phyloP scores from a whole-genome alignment of 805 yeast species.

The Diddensiella caesifluorescens region DNA sequence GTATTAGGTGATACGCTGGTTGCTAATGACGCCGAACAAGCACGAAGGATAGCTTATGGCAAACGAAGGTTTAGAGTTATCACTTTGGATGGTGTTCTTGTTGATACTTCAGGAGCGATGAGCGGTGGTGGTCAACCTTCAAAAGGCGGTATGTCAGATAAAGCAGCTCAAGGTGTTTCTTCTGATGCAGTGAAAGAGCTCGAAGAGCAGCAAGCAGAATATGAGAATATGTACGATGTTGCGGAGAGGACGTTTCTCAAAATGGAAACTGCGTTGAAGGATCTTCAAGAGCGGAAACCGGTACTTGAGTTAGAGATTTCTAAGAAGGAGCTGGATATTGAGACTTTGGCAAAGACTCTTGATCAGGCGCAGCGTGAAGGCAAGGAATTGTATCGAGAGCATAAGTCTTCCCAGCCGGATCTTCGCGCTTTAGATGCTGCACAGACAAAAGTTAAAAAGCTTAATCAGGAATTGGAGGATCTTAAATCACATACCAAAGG shows the following conservation, averaged over 20 bases:
- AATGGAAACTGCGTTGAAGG: slow-evolving; percentile 55
- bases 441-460: slow-evolving; percentile 30
- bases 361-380: slow-evolving; percentile 42
- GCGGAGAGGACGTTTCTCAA: slow-evolving; percentile 43
- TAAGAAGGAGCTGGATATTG: slow-evolving; percentile 57
- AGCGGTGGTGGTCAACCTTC: slow-evolving; percentile 72
- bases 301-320: slow-evolving; percentile 58
- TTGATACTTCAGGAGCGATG: slow-evolving; percentile 91
- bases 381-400: slow-evolving; percentile 28
- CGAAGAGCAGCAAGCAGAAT: slow-evolving; percentile 45
- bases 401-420: slow-evolving; percentile 22
- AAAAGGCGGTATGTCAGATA: slow-evolving; percentile 64
- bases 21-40: slow-evolving; percentile 70
- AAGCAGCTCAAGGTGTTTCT: slow-evolving; percentile 37
- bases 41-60: slow-evolving; percentile 85
- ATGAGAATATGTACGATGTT: slow-evolving; percentile 49
- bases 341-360: slow-evolving; percentile 51
- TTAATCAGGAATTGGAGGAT: slow-evolving; percentile 39
- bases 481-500: slow-evolving; percentile 52
- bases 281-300: slow-evolving; percentile 62
- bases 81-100: slow-evolving; percentile 84
- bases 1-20: slow-evolving; percentile 85
- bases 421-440: slow-evolving; percentile 36
- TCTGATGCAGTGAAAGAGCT: slow-evolving; percentile 53
- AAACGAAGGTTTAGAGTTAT: slow-evolving; percentile 79